Evolutionary conservation across 495 filamentous ascomycete species (phyloP).

Genomic region (Xylaria scruposa): DNA sequence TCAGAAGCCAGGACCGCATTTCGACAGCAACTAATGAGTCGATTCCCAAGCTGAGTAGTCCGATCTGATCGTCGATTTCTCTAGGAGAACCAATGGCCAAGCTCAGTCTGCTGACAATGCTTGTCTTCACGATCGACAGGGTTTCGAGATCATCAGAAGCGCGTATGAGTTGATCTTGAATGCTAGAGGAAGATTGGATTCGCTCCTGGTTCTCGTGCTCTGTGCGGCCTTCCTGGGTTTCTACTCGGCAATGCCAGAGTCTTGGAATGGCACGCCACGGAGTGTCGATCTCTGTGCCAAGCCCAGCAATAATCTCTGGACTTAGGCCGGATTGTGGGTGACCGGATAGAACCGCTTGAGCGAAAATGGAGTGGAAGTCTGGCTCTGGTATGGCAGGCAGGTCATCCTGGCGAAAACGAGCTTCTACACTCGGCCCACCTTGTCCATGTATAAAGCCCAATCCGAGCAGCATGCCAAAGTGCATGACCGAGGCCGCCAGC

Average conservation of each 20-base stretch:
- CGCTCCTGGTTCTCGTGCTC: no score
- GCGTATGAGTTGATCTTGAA: no score
- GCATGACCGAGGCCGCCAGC: conserved; percentile 36
- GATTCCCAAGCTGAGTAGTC: conserved; percentile 28
- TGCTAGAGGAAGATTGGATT: no score
- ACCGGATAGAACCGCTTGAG: no score
- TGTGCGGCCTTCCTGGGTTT: no score
- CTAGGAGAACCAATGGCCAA: neutral
- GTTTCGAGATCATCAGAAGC: no score
- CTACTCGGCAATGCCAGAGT: no score
- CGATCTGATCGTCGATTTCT: neutral
- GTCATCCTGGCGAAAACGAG: conserved; percentile 27
- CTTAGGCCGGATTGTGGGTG: no score
- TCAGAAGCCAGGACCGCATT: conserved; percentile 42
- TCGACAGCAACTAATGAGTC: conserved; percentile 48
- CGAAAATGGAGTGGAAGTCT: no score
- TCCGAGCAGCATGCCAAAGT: conserved; percentile 31
- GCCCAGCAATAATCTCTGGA: no score
- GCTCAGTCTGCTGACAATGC: neutral
- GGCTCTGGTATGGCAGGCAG: neutral
- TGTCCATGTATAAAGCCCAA: conserved; percentile 39
- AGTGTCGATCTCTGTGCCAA: no score
- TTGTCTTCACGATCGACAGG: neutral
- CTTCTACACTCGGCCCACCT: neutral
- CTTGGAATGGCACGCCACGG: no score